Percentiles rank a stretch among this genome's conserved stretches.
phyloP scores from a whole-genome alignment of 2,329 filamentous ascomycete genomes.

The Cyanodermella asteris region DNA sequence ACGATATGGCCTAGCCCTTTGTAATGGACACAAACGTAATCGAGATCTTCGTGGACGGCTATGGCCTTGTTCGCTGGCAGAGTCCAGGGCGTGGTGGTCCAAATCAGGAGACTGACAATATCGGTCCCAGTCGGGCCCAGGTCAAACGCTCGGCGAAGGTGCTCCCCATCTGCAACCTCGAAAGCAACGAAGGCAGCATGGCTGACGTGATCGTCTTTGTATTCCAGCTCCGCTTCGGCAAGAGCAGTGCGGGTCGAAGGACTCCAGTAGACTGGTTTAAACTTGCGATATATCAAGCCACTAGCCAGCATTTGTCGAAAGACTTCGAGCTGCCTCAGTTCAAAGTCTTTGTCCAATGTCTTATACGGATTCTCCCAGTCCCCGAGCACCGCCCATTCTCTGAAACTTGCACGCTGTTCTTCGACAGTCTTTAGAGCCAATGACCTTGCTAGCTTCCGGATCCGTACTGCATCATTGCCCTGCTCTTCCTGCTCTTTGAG shows the following conservation, averaged over 20 bases:
- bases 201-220: conserved; percentile 37
- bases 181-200: conserved; percentile 39
- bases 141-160: no score
- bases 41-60: conserved; percentile 52
- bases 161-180: conserved; percentile 21
- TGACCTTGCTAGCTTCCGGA: conserved; percentile 31
- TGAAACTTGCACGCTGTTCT: conserved; percentile 36
- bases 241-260: conserved; percentile 41
- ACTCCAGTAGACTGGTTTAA: conserved; percentile 45
- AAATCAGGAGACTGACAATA: conserved; percentile 60
- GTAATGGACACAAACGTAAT: conserved; percentile 46
- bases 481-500: conserved; percentile 6
- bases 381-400: conserved; percentile 39
- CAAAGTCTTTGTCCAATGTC: conserved; percentile 40
- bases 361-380: conserved; percentile 41
- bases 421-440: conserved; percentile 34
- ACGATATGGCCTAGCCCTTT: conserved; percentile 38
- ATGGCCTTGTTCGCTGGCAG: conserved; percentile 82
- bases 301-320: conserved; percentile 41
- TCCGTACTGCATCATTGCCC: conserved; percentile 20
- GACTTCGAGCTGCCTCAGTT: conserved; percentile 35
- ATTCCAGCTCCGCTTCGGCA: conserved; percentile 43
- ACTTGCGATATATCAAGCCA: conserved; percentile 37
- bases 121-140: conserved; percentile 10
- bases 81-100: conserved; percentile 98